Base-by-base conservation (phyloP, 352 stramenopile genomes). In the Pythium scleroteichum region DNA sequence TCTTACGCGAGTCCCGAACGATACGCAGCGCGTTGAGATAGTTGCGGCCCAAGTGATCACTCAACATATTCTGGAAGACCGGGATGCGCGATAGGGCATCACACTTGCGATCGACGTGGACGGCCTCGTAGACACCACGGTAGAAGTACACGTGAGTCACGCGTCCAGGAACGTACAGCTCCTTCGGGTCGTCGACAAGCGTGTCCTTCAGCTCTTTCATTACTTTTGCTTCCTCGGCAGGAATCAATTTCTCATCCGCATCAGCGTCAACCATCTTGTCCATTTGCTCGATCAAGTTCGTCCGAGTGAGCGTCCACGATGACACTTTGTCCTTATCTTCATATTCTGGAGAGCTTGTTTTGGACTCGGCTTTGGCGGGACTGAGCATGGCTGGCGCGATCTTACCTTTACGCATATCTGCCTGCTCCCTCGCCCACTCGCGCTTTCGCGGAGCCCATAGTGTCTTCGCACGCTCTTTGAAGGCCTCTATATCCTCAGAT, bases 61-160 rank as follows among this genome's bases (percentile, higher is more conserved):
- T 90, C 10, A 95, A 68, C 86, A 95, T 95, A 64, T 93, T 95
- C 62, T 91, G 82, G 38, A 85, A 85, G 9, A 95, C 79, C 1
- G 85, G 84, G 38, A 95, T 92, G 16, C 88, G 81, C 1, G 77
- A 75, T 2, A 95, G 72, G 20, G 85, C 71, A 14, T 79, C 70
- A 56, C 85, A 95, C 53, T 78, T 82, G 46, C 85, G 84, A 51
- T 90, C 75, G 1, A 95, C 86, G 46, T 90, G 69, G 8, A 92
- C 86, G 4, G 86, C 86, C 68, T 95, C 84, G 44, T 91, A 95
- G 17, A 89, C 73, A 8, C 86, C 86, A 44, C 87, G 87, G 62
- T 83, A 73, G 52, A 86, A 93, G 59, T 86, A 95, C 24, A 95
- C 64, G 49, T 92, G 84, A 4, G 82, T 92, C 53, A 94, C 79